Evolutionary conservation across 108 stramenopile genomes (phyloP), one percentile per base, ranked within the genome.

Genomic region (Cyclostephanos invisitatus): DNA sequence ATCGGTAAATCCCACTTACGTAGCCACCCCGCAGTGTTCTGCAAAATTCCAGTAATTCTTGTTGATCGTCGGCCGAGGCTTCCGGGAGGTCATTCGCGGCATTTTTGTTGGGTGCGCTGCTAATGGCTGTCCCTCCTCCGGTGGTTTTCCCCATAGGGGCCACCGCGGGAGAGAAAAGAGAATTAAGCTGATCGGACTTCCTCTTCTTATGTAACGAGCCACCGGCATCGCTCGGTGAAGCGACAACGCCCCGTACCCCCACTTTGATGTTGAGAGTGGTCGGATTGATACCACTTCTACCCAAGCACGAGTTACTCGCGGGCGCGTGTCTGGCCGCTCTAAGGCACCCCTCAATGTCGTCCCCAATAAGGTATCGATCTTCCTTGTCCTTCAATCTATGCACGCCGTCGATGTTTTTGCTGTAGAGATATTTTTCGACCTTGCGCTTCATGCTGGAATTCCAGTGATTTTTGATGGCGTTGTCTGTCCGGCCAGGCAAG

Each of bases 401-500:
- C 36, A 78, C 24, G 77, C 91, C 73, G 76, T 84, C 27, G 83
- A 87, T 68, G 55, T 75, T 68, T 84, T 88, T 91, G 27, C 62
- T 54, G 38, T 69, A 67, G 6, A 94, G 69, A 67, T 87, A 94
- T 38, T 86, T 88, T 78, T 92, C 92, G n/a, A 92, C 86, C 68
- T 91, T 92, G 22, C 89, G 83, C 42, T 85, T 84, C 85, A 85
- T 84, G 21, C 81, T 79, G 28, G 72, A 66, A 68, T 92, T 83
- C 90, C 91, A 96, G 59, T 87, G 89, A 73, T 92, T 92, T 53
- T 94, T 92, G 56, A 94, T 91, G 40, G 83, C 81, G 51, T 92
- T 94, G 59, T 94, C 93, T 17, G 90, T 94, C 18, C 91, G 68
- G 7, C 90, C 89, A 1, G 87, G 86, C 40, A 94, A 64, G 29